These are phyloP conservation scores for Cymbopogon citratus DNA, from an alignment of 176 grass and related monocot genomes.

Conservation along the genomic window DNA sequence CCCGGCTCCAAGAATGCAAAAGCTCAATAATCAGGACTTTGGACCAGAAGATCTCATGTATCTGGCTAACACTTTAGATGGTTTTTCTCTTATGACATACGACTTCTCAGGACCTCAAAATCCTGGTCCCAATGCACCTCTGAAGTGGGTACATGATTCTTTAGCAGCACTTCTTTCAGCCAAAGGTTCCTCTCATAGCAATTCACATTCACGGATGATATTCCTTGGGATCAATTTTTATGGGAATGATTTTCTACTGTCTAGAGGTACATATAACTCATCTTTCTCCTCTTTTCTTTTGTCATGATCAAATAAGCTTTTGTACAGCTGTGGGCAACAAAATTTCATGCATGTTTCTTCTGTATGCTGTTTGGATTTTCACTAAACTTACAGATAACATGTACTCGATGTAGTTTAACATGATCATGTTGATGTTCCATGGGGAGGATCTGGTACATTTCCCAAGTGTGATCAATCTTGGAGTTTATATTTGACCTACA, in stretches of 20 bases:
- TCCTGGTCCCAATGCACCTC: slow-evolving; percentile 83
- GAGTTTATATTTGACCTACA: not conserved
- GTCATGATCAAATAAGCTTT: slow-evolving; percentile 6
- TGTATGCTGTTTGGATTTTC: slow-evolving; percentile 9
- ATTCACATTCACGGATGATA: slow-evolving; percentile 68
- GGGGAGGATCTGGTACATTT: not conserved
- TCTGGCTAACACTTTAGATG: slow-evolving; percentile 63
- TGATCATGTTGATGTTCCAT: not conserved
- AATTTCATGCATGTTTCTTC: slow-evolving; percentile 12
- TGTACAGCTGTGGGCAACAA: not conserved
- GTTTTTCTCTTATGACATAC: slow-evolving; percentile 97
- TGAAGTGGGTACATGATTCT: slow-evolving; percentile 73
- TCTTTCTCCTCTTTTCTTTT: not conserved
- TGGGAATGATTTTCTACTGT: slow-evolving; percentile 85
- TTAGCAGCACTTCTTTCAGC: slow-evolving; percentile 57
- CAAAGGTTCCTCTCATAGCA: slow-evolving; percentile 18
- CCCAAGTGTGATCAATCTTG: not conserved
- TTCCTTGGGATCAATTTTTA: slow-evolving; percentile 96
- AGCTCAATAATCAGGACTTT: slow-evolving; percentile 58
- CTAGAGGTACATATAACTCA: slow-evolving; percentile 55
- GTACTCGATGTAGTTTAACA: slow-evolving; percentile 8
- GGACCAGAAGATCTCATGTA: slow-evolving; percentile 62
- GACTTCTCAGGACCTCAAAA: slow-evolving; percentile 92
- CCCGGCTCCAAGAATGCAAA: slow-evolving; percentile 54
- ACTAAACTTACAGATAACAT: not conserved